Percentiles rank a stretch among this genome's conserved stretches.
These are phyloP conservation scores for Suillus spraguei DNA, from an alignment of 768 basidiomycete genomes.

Conservation along the genomic window DNA sequence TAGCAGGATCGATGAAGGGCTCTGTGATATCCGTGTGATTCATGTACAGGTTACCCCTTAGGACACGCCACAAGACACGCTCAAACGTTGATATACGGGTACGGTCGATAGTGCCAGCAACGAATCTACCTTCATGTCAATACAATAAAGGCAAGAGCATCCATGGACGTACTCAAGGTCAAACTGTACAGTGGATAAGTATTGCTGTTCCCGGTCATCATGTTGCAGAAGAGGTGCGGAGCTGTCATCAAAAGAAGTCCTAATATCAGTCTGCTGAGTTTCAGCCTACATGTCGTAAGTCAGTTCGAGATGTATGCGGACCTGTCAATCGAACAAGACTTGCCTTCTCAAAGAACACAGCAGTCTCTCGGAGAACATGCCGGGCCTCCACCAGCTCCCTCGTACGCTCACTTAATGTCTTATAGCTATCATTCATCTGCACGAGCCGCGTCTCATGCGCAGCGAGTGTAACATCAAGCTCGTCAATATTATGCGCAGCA, in stretches of 20 bases:
- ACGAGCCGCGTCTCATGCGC: conserved; percentile 84
- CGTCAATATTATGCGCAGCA: conserved; percentile 91
- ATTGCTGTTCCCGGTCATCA: conserved; percentile 80
- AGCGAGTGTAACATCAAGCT: conserved; percentile 82
- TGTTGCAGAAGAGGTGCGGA: conserved; percentile 89
- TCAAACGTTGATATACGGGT: conserved; percentile 91
- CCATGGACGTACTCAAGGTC: conserved; percentile 77
- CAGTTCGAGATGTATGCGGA: conserved; percentile 11
- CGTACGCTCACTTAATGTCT: conserved; percentile 81
- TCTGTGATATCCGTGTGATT: conserved; percentile 95
- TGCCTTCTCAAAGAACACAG: conserved; percentile 92
- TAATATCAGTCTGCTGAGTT: conserved; percentile 74
- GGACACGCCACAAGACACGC: conserved; percentile 96
- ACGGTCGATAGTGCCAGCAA: conserved; percentile 96
- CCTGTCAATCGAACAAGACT: conserved; percentile 22
- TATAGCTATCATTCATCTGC: conserved; percentile 94
- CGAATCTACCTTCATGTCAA: conserved; percentile 58
- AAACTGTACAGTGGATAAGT: conserved; percentile 58
- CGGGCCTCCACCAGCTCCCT: conserved; percentile 90
- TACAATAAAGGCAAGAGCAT: conserved; percentile 1
- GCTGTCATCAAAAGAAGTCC: conserved; percentile 90
- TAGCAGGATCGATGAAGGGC: conserved; percentile 86
- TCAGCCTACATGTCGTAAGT: conserved; percentile 58
- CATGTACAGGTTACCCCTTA: conserved; percentile 98
- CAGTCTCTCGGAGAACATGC: conserved; percentile 94